Percentiles rank a stretch among this genome's conserved stretches.
Evolutionary conservation across 169 alveolate genomes (phyloP).

Genomic region (Eimeria falciformis): DNA sequence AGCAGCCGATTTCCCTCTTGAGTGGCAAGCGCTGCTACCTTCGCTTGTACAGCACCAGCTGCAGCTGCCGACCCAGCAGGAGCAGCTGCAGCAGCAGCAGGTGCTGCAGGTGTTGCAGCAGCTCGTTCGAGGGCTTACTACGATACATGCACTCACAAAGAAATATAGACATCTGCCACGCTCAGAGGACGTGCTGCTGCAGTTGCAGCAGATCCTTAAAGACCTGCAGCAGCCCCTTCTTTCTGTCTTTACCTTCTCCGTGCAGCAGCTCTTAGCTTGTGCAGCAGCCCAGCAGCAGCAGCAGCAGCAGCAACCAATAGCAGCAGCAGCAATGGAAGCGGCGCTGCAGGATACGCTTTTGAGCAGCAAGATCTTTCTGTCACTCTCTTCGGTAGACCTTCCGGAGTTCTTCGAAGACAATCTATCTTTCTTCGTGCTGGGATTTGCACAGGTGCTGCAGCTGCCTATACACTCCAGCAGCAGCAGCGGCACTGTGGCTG

Average conservation of each 20-base stretch:
- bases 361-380: conserved; percentile 41
- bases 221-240: conserved; percentile 64
- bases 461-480: conserved; percentile 14
- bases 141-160: conserved; percentile 40
- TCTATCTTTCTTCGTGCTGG: conserved; percentile 12
- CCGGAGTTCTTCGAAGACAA: conserved; percentile 77
- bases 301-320: not conserved
- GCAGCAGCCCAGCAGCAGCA: not conserved
- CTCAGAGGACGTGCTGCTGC: conserved; percentile 58
- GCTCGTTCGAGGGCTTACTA: conserved; percentile 17
- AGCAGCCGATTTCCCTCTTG: conserved; percentile 63
- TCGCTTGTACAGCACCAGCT: conserved; percentile 38
- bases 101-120: not conserved
- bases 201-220: conserved; percentile 41
- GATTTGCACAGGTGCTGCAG: conserved; percentile 28
- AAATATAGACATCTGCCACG: conserved; percentile 61
- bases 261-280: conserved; percentile 33
- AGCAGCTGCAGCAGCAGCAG: conserved; percentile 40
- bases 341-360: not conserved
- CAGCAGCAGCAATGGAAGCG: not conserved
- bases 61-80: conserved; percentile 15
- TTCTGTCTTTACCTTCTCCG: not conserved
- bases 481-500: not conserved
- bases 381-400: conserved; percentile 61
- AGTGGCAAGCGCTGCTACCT: conserved; percentile 69